Evolutionary conservation across 495 filamentous ascomycete genomes (phyloP), one percentile per base, ranked within the genome.

Genomic region (Podospora australis): DNA sequence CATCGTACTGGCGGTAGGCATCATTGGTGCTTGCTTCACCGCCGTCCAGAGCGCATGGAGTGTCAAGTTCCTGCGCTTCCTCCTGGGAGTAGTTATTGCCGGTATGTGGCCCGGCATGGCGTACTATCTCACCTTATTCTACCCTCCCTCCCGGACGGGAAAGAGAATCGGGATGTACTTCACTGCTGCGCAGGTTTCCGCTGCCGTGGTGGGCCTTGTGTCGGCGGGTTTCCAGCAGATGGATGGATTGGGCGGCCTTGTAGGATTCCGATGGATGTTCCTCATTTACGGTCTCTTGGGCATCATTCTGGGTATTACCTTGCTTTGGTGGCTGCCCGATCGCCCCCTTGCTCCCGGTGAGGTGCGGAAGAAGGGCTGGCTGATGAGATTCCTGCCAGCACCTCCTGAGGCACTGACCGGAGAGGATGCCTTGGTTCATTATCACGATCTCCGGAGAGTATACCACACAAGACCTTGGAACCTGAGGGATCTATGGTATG

Each of bases 41-140:
- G 85, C 84, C 6, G 86, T 94, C 64, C 80, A 80, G 59, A 78
- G 80, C 40, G 85, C 83, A 25, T 90, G 87, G 86, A 90, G 87
- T 63, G 78, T 92, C 62, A 91, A 91, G 83, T 86, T 95, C 23
- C 74, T 95, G 4, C 83, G 90, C n/a, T 79, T 95, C 38, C 73
- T 96, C 6, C 75, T 95, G 11, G 90, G 90, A 34, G 75, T 94
- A 44, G 88, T 95, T 16, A 90, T 88, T 58, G 89, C 90, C 8
- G 90, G 90, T 14, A 88, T 95, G 81, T 95, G 90, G 88, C 90
- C 90, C 2, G 90, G 90, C 29, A 95, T 95, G 89, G 79, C 89
- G 16, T 95, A 92, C 66, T 95, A 94, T 56, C 74, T 96, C 17
- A 92, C 90, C 1, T 74, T 95, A 13, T 95, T 94, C 73, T 96